Base-by-base conservation (phyloP, 257 asterid species). In the Knoxia roxburghii region DNA sequence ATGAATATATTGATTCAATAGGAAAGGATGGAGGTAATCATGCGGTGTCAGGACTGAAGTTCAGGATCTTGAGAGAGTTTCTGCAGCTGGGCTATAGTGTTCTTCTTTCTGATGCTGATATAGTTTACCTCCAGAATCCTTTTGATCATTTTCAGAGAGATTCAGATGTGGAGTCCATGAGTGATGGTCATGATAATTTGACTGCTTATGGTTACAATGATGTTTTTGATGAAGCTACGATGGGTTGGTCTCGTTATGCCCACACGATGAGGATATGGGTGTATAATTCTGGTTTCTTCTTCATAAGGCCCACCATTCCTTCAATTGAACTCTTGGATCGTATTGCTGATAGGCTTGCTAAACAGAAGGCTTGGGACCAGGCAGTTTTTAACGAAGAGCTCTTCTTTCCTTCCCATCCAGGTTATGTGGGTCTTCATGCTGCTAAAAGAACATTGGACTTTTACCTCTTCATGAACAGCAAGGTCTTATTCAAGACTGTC, bases 221-320 rank as follows among this genome's bases (percentile, higher is more conserved):
- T 61, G 86, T 89, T 55, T 87, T 76, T 71, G 95, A 89, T 39
- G 94, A 89, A 73, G 89, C 89, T 64, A 64, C 81, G 0, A 89
- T 89, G 95, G 97, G 91, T 24, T 89, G 96, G 97, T 90, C 94
- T 5, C 83, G 97, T 27, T 84, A 82, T 55, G 97, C 95, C 21
- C 93, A 84, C 80, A 85, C 95, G 5, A 87, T 87, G 91, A 81
- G 96, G 78, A 87, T 89, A 57, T 87, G 97, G 97, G 97, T 89
- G 56, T 89, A 76, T 72, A 89, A 87, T 67, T 87, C 95, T 1
- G 97, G 97, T 33, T 87, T 89, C 76, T 89, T 89, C 81, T 89
- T 81, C 65, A 84, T 89, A 21, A 73, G 97, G 78, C 95, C 97
- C 14, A 87, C 97, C 12, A 56, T 83, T 55, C 94, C 95, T 58